Evolutionary conservation across 176 grass and related monocot species (phyloP), one percentile per base, ranked within the genome.

Genomic region (Echinochloa phyllopogon): DNA sequence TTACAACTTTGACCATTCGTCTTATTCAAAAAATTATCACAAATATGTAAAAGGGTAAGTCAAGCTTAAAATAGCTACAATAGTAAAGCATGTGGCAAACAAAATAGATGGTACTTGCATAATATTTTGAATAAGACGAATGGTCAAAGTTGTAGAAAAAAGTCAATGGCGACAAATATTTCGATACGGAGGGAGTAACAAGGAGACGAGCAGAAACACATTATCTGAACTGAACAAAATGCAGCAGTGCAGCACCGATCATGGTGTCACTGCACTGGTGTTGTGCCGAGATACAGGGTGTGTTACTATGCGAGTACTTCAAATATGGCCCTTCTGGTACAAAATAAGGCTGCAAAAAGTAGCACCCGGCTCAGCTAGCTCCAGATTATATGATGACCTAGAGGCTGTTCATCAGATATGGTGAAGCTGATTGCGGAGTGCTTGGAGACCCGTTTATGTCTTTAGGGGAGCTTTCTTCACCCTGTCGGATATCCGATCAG

Each of bases 401-500:
- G 13, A 36, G 21, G 1, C 12, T 7, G 41, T 44, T 44, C 68
- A 48, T 76, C 51, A 61, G 43, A 67, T 70, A 39, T 13, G 63
- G 71, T 48, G 24, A 75, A 55, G 71, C 53, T 74, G 6, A 24
- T 6, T 37, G 0, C 37, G 5, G 15, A 16, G 29, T 1, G 24
- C 17, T 62, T 25, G 16, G 51, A 29, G 42, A 63, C 21, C 14
- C 0, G 24, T 69, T 94, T 84, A 94, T 78, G 83, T 92, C 49
- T 98, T 98, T 27, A 98, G 87, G 33, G 96, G 91, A 84, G 93
- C 93, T 85, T 99, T 99, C 86, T 99, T 99, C 83, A 94, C 93
- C 89, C 93, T 90, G 65, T 99, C 91, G 16, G 86, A 94, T 83
- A 99, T 96, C 58, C 91, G 81, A 74, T 87, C 86, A 52, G 91